Evolutionary conservation across 179 eudicot species (phyloP).

Genomic region (Carnegiea gigantea): DNA sequence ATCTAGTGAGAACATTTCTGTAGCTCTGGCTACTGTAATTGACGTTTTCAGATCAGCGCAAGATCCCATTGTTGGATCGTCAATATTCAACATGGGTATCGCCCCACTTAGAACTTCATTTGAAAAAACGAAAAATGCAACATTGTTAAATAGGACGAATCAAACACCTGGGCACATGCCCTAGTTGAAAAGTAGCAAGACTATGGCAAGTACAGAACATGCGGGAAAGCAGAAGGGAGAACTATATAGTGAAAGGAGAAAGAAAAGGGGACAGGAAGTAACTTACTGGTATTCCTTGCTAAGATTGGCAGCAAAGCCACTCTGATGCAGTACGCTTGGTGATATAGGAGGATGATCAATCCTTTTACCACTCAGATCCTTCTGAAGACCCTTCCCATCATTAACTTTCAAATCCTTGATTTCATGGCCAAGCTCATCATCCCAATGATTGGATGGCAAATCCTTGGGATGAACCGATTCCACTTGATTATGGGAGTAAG

Average conservation of each 20-base stretch:
- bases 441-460: conserved; percentile 63
- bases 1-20: neutral
- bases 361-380: conserved; percentile 54
- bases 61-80: neutral
- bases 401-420: conserved; percentile 57
- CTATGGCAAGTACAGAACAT: neutral
- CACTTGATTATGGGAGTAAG: conserved; percentile 38
- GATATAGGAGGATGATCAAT: conserved; percentile 58
- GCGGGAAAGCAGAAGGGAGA: neutral
- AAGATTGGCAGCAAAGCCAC: conserved; percentile 46
- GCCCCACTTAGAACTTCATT: neutral
- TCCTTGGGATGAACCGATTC: conserved; percentile 36
- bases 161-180: too few species aligned
- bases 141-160: too few species aligned
- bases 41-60: neutral
- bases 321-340: conserved; percentile 89
- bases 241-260: neutral
- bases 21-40: neutral
- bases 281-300: conserved; percentile 75
- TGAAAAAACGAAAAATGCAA: neutral
- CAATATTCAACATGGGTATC: neutral
- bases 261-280: conserved; percentile 8
- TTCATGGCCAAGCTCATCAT: conserved; percentile 73
- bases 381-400: conserved; percentile 47
- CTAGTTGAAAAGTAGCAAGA: neutral